Base-by-base conservation (phyloP, 805 yeast species). In the Hanseniaspora thailandica region DNA sequence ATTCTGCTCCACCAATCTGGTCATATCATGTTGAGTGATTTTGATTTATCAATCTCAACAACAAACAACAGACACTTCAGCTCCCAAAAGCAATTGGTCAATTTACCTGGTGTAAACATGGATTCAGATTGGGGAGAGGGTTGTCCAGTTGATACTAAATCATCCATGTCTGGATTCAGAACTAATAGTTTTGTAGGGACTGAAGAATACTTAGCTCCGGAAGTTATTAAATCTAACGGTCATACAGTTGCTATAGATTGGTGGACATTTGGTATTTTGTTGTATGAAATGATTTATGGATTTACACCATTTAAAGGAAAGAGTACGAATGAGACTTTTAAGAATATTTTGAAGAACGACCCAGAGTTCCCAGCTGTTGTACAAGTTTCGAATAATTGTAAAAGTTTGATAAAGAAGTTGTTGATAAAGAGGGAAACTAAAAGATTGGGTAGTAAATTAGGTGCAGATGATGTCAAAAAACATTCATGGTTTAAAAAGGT, bases 171-270 rank as follows among this genome's bases (percentile, higher is more conserved):
- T 63, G 96, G 96, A 12, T 93, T 94, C 68, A 74, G 97, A 62
- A 93, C 99, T 1, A 94, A 93, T 66, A 89, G 97, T 0, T 93
- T 93, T 72, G 99, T 93, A 34, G 99, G 99, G 1, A 93, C 99
- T 0, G 99, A 93, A 64, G 99, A 93, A 65, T 93, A 93, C 66
- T 88, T 93, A 62, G 97, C 99, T 0, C 99, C 99, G 0, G 99
- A 93, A 63, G 98, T 93, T 4, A 93, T 93, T 52, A 74, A 93
- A 65, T 97, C 97, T 1, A 86, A 89, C 60, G 98, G 98, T 1
- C 99, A 93, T 62, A 90, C 97, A 0, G 83, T 90, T 7, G 96
- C 97, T 0, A 98, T 93, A 17, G 99, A 93, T 67, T 93, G 98
- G 98, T 93, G 99, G 99, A 93, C 98, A 0, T 71, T 93, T 58